Evolutionary conservation across 169 alveolate genomes (phyloP).

Genomic region (Ichthyophthirius multifiliis): DNA sequence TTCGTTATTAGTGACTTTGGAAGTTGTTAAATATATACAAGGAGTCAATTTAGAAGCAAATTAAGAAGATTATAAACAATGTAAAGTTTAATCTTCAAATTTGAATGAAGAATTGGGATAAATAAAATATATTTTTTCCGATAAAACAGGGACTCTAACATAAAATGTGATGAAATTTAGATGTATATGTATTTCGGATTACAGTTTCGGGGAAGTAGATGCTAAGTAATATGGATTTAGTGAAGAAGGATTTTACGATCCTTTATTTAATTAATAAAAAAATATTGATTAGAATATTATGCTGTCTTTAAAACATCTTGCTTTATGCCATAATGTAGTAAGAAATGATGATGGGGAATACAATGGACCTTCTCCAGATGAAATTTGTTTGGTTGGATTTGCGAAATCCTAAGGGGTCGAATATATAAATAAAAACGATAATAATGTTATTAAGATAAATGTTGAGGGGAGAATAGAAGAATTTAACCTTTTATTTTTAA

Average conservation of each 20-base stretch:
- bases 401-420: conserved; percentile 69
- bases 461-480: conserved; percentile 27
- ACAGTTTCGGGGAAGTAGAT: conserved; percentile 49
- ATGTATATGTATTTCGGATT: conserved; percentile 53
- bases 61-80: conserved; percentile 27
- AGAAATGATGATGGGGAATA: conserved; percentile 47
- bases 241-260: conserved; percentile 31
- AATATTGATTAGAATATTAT: conserved; percentile 49
- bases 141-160: conserved; percentile 80
- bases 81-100: conserved; percentile 32
- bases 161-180: conserved; percentile 64
- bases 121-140: conserved; percentile 69
- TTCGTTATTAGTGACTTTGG: conserved; percentile 63
- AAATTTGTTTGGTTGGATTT: conserved; percentile 85
- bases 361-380: conserved; percentile 91
- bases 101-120: conserved; percentile 74
- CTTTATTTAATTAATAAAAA: conserved; percentile 42
- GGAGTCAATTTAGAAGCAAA: conserved; percentile 49
- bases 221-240: conserved; percentile 36
- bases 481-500: conserved; percentile 85
- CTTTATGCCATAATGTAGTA: conserved; percentile 71
- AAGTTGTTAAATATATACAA: conserved; percentile 64
- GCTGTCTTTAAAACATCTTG: conserved; percentile 58
- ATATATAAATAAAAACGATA: conserved; percentile 50
- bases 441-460: conserved; percentile 7